Conservation (phyloP, 1,284 basidiomycete species). For the Cerrena zonata region DNA sequence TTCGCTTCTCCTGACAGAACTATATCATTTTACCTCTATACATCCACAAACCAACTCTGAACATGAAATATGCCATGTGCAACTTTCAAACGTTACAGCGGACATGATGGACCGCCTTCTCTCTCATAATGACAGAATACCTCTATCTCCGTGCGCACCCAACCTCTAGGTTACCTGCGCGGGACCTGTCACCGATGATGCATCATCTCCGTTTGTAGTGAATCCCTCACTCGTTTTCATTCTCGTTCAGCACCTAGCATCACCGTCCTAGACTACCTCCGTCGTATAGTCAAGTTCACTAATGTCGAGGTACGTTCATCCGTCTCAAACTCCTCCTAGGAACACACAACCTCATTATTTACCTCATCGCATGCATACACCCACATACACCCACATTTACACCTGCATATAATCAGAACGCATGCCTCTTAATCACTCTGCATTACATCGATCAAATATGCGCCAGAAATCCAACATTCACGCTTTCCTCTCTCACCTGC, state of each 20-base stretch:
- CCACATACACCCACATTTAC: constrained; percentile 5
- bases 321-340: background rate
- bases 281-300: constrained; percentile 86
- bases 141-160: constrained; percentile 65
- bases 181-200: constrained; percentile 18
- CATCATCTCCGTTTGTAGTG: constrained; percentile 39
- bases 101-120: constrained; percentile 92
- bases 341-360: background rate
- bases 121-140: constrained; percentile 89
- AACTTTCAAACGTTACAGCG: constrained; percentile 53
- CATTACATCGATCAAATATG: constrained; percentile 95
- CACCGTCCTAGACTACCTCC: constrained; percentile 81
- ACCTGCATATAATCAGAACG: constrained; percentile 56
- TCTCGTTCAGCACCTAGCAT: constrained; percentile 84
- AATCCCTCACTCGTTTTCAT: constrained; percentile 88
- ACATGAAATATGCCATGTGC: too few relatives aligned
- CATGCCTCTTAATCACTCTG: constrained; percentile 81
- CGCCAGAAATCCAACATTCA: constrained; percentile 78
- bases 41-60: constrained; percentile 4
- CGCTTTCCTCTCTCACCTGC: constrained; percentile 87
- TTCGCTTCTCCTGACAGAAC: constrained; percentile 2
- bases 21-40: constrained; percentile 6
- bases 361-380: background rate
- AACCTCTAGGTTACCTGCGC: constrained; percentile 15
- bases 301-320: constrained; percentile 78